Evolutionary conservation across 2,329 filamentous ascomycete species (phyloP), one percentile per base, ranked within the genome.

Genomic region (Monilinia aucupariae): DNA sequence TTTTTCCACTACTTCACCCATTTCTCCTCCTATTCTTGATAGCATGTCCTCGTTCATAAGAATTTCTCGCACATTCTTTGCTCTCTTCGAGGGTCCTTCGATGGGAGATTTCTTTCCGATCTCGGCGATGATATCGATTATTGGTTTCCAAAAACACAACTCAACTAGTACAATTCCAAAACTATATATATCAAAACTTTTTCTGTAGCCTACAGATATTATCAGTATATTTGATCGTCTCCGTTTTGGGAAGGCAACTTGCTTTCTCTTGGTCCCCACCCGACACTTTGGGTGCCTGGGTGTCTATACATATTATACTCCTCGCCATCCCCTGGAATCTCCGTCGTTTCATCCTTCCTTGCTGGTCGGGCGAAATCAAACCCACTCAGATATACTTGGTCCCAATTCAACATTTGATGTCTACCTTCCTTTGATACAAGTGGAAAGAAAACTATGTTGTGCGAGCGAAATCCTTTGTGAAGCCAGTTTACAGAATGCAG

Each of bases 401-500:
- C 66, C 62, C 76, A 78, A 63, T 78, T 74, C 49, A 79, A 72
- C 13, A 64, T 25, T 27, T 61, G 27, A 13, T 58, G 25, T 49
- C 30, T 39, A 13, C 41, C n/a, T 20, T 25, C 34, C 8, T 61
- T 27, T 7, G 53, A 30, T 61, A 27, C 63, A 34, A 68, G 65
- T 39, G 73, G 73, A 69, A 82, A 82, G 70, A 84, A 82, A 13
- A 85, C 70, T 37, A 85, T 76, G 68, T 82, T 84, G 61, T 80
- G 74, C 63, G 78, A 79, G 15, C 81, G 78, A 6, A 85, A 74
- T n/a, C 81, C 81, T 67, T 85, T 85, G 74, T 84, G 82, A 7
- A 85, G 75, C 82, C 81, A 84, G 64, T 82, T 78, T 1, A 83
- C 80, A 3, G 80, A 77, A 68, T 84, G 82, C 0, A 84, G 75